These are phyloP conservation scores for Centella asiatica DNA, from an alignment of 129 eudicot genomes.

Conservation along the genomic window DNA sequence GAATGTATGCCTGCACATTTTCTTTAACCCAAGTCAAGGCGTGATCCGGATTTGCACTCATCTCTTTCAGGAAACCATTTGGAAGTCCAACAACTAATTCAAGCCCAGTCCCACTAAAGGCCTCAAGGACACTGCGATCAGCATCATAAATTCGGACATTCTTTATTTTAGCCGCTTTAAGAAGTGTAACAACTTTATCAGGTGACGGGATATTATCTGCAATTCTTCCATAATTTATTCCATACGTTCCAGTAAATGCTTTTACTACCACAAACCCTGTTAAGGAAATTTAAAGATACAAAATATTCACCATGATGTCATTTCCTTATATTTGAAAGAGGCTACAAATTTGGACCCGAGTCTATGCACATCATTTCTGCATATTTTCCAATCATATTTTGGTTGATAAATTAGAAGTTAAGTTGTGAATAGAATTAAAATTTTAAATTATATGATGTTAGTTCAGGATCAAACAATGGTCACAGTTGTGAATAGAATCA, in stretches of 20 bases:
- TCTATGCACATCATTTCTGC: not conserved
- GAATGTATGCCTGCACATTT: slow-evolving; percentile 50
- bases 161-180: slow-evolving; percentile 64
- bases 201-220: slow-evolving; percentile 89
- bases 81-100: slow-evolving; percentile 84
- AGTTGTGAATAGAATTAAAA: no score
- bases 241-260: slow-evolving; percentile 83
- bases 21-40: slow-evolving; percentile 79
- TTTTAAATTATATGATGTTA: no score
- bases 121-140: slow-evolving; percentile 66
- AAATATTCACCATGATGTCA: not conserved
- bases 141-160: slow-evolving; percentile 71
- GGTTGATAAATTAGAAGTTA: not conserved
- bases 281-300: slow-evolving; percentile 6
- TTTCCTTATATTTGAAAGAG: not conserved
- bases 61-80: slow-evolving; percentile 49
- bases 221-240: slow-evolving; percentile 82
- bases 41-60: slow-evolving; percentile 53
- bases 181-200: slow-evolving; percentile 61
- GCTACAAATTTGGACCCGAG: not conserved
- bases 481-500: not conserved
- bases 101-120: slow-evolving; percentile 70
- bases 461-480: no score
- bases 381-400: not conserved
- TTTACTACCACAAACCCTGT: slow-evolving; percentile 25